Conservation (phyloP, 352 stramenopile genomes). For the Phytophthora meadii region DNA sequence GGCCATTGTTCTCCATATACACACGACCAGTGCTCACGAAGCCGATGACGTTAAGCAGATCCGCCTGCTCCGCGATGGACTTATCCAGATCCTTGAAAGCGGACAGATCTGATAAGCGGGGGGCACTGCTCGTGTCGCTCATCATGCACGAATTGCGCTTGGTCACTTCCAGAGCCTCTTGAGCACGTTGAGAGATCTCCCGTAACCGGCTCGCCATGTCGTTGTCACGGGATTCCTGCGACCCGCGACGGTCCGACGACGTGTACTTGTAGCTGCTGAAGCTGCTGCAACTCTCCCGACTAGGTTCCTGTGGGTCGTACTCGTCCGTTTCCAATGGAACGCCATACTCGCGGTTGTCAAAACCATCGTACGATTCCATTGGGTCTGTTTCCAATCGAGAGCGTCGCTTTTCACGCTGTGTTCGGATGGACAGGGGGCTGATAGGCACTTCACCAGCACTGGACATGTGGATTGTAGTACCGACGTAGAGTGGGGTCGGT, state of each 20-base stretch:
- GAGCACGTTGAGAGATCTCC: constrained; percentile 69
- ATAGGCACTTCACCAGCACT: constrained; percentile 57
- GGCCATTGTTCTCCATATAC: constrained; percentile 73
- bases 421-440: constrained; percentile 64
- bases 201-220: constrained; percentile 65
- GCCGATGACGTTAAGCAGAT: constrained; percentile 79
- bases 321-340: constrained; percentile 49
- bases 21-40: constrained; percentile 77
- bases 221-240: constrained; percentile 49
- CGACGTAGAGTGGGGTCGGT: constrained; percentile 36
- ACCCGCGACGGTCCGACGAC: constrained; percentile 41
- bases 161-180: constrained; percentile 71
- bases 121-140: constrained; percentile 76
- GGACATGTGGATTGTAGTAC: constrained; percentile 44
- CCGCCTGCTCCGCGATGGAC: constrained; percentile 76
- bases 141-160: constrained; percentile 80
- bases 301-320: constrained; percentile 30
- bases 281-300: constrained; percentile 32
- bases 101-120: constrained; percentile 64
- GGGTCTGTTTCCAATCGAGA: constrained; percentile 69
- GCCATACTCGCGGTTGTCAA: constrained; percentile 51
- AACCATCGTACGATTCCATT: constrained; percentile 71
- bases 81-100: constrained; percentile 76
- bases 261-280: constrained; percentile 25
- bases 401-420: constrained; percentile 43